phyloP scores from a whole-genome alignment of 2,329 filamentous ascomycete species.

The Corinectria fuckeliana region DNA sequence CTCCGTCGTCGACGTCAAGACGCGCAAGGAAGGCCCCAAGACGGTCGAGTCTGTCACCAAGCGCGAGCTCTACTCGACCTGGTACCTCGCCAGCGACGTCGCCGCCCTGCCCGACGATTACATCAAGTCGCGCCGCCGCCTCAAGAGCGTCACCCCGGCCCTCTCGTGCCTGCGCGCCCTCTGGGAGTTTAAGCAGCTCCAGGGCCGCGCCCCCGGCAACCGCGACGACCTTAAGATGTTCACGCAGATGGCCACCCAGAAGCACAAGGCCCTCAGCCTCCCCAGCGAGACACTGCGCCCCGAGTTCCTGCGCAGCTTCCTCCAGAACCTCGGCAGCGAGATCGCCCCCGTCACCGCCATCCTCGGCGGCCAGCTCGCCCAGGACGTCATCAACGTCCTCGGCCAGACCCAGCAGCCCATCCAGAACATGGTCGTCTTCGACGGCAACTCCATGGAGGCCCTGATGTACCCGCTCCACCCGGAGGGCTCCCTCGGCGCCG shows the following conservation, averaged over 20 bases:
- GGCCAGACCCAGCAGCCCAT: slow-evolving; percentile 91
- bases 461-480: slow-evolving; percentile 85
- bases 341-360: slow-evolving; percentile 87
- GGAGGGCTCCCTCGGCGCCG: slow-evolving; percentile 59
- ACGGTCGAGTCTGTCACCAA: slow-evolving; percentile 87
- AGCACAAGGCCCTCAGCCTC: slow-evolving; percentile 76
- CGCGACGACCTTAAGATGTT: slow-evolving; percentile 76
- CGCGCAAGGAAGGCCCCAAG: slow-evolving; percentile 72
- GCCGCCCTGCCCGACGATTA: slow-evolving; percentile 76
- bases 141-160: slow-evolving; percentile 79
- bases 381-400: slow-evolving; percentile 97
- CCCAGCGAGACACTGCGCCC: slow-evolving; percentile 71
- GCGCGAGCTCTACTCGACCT: slow-evolving; percentile 86
- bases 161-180: slow-evolving; percentile 87
- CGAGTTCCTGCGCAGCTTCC: slow-evolving; percentile 80
- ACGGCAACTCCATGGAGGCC: slow-evolving; percentile 80
- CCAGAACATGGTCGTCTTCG: slow-evolving; percentile 92
- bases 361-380: slow-evolving; percentile 86
- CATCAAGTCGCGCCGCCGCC: slow-evolving; percentile 68
- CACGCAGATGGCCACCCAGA: slow-evolving; percentile 77
- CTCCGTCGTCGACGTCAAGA: slow-evolving; percentile 73
- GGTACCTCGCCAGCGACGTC: slow-evolving; percentile 80
- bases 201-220: slow-evolving; percentile 61
- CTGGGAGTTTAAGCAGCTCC: slow-evolving; percentile 76
- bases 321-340: slow-evolving; percentile 86